Evolutionary conservation across 768 basidiomycete genomes (phyloP), one percentile per base, ranked within the genome.

Genomic region (Pisolithus albus): DNA sequence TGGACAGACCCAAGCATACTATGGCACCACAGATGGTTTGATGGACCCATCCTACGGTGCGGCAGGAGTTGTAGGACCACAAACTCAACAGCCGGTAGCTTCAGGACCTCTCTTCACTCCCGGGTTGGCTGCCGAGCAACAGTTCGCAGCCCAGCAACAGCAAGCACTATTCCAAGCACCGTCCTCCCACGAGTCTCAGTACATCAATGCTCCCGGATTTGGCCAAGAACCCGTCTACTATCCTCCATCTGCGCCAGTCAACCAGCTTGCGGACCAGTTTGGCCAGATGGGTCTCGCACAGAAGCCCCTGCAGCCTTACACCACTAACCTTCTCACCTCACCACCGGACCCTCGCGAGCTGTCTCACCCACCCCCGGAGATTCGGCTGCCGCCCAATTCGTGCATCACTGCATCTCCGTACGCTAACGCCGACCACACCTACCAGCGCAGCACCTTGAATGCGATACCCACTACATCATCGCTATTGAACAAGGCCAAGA

Each of bases 281-380:
- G 75, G 83, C 26, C 82, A 87, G 69, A 94, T 97, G 94, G 84
- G 85, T 43, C 70, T 97, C 64, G 82, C 81, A n/a, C 82, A 82
- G 66, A 88, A 86, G 62, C 82, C 81, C 42, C 82, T 88, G 62
- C 80, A 83, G 53, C 76, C 94, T 41, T 81, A 84, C 66, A 96
- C 92, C 1, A 81, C 90, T 53, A 98, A 98, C 74, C 78, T 99
- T 45, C 82, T 98, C 64, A 91, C 92, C 2, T 84, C 88, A 36
- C 92, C 92, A 30, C 90, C 94, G 24, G 92, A 98, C 64, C 93
- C 95, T 3, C 79, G 81, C 45, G 92, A 92, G 55, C 74, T 99
- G 42, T 73, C 79, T 40, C 74, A 78, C 32, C 84, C 86, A 0
- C 93, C 94, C 1, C 96, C 96, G 4, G 89, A 92, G 54, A 94